Base-by-base conservation (phyloP, 2,329 filamentous ascomycete genomes). In the Nakataea oryzae region DNA sequence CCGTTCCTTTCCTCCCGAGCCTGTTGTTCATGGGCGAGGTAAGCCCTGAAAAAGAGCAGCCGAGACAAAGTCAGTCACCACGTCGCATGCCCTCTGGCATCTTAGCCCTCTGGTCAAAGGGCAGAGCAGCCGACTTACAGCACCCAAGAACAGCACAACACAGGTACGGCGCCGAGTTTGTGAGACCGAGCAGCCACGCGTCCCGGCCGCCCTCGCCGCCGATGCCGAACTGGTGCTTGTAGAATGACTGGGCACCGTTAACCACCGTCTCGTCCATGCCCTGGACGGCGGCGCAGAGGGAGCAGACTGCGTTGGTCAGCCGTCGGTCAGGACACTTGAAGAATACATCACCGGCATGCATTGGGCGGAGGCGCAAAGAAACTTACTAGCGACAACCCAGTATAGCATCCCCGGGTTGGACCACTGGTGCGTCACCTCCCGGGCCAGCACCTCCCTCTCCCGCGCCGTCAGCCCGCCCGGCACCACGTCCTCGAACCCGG, bases 211-310 rank as follows among this genome's bases (percentile, higher is more conserved):
- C 71, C 29, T 77, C 65, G 68, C 79, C 75, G 59, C 73, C 78
- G 61, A 89, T 88, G 26, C 81, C 82, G 63, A 90, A 89, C 63
- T 85, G 77, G 2, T 70, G 66, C 63, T 81, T 79, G 70, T 87
- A 89, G 14, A 61, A 60, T 3, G 84, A 78, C 66, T 89, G 86
- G 11, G 84, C 86, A 56, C 86, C 86, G 67, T 88, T 88, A 66
- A 88, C 84, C 30, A 88, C 86, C 0, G 85, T 87, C 72, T 89
- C 84, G 70, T 89, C 85, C 84, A 88, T 87, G 67, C 86, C 87
- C 69, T 90, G 87, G 0, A 90, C 87, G 28, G 86, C 86, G 21
- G 87, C 87, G 56, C 82, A 87, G 26, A 84, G 78, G n/a, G 85
- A 88, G 68, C 86, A 89, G 47, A 87, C 77, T 59, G 21, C 32